Evolutionary conservation across 345 rosid genomes (phyloP).

Genomic region (Eutrema heterophyllum): DNA sequence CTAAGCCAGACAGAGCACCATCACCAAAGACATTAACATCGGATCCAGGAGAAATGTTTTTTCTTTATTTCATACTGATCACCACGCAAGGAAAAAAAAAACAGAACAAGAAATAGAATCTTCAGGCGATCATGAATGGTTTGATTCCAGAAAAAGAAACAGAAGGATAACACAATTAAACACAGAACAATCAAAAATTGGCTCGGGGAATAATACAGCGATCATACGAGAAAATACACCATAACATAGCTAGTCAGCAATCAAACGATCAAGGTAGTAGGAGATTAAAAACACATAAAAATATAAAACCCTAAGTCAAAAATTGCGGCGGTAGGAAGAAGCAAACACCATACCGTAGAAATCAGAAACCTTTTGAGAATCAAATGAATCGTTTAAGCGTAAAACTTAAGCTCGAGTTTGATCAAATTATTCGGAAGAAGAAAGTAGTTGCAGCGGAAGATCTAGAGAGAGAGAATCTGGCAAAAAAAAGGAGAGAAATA

Average conservation of each 20-base stretch:
- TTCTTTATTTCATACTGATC: neutral
- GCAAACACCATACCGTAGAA: conserved; percentile 16
- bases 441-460: neutral
- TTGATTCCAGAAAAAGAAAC: neutral
- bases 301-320: conserved; percentile 3
- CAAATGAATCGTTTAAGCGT: neutral
- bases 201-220: neutral
- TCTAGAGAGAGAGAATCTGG: neutral
- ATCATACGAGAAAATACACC: neutral
- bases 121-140: neutral
- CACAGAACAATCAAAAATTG: neutral
- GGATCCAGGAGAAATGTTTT: neutral
- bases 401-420: neutral
- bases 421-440: neutral
- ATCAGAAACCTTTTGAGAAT: neutral
- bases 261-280: neutral
- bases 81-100: neutral
- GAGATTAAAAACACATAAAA: neutral
- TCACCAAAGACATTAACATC: conserved; percentile 1
- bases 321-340: conserved; percentile 16
- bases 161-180: neutral
- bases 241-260: neutral
- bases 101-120: neutral
- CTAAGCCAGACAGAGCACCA: neutral
- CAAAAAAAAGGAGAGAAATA: conserved; percentile 9